Conservation (phyloP, 805 yeast genomes). For the Komagataella mondaviorum region DNA sequence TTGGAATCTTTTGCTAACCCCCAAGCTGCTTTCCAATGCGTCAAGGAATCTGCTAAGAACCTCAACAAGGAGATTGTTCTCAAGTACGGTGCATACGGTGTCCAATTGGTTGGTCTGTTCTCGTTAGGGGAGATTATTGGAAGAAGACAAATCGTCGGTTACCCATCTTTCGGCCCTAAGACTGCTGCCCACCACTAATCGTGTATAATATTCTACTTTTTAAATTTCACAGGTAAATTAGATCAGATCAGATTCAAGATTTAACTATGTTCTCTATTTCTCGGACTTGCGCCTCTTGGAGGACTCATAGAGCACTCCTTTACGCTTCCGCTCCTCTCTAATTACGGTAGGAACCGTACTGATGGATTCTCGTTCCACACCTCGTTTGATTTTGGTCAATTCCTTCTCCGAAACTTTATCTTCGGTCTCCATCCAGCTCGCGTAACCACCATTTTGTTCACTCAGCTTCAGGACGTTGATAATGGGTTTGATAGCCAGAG, state of each 20-base stretch:
- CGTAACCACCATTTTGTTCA: slow-evolving; percentile 49
- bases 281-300: slow-evolving; percentile 47
- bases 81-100: slow-evolving; percentile 59
- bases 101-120: slow-evolving; percentile 84
- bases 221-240: neutral
- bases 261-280: neutral
- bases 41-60: slow-evolving; percentile 26
- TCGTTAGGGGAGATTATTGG: slow-evolving; percentile 94
- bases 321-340: slow-evolving; percentile 48
- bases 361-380: slow-evolving; percentile 56
- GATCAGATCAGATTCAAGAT: neutral
- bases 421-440: slow-evolving; percentile 72
- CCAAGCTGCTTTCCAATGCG: slow-evolving; percentile 32
- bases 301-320: slow-evolving; percentile 60
- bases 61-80: slow-evolving; percentile 39
- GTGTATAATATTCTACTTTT: neutral
- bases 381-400: slow-evolving; percentile 44
- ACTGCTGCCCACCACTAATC: slow-evolving; percentile 9
- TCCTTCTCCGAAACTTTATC: slow-evolving; percentile 51
- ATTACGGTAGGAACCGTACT: slow-evolving; percentile 73
- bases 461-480: slow-evolving; percentile 93
- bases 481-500: slow-evolving; percentile 61
- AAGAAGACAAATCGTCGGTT: slow-evolving; percentile 87
- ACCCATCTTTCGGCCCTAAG: slow-evolving; percentile 49
- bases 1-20: slow-evolving; percentile 42